Evolutionary conservation across 306 rosid genomes (phyloP).

Genomic region (Luffa acutangula): DNA sequence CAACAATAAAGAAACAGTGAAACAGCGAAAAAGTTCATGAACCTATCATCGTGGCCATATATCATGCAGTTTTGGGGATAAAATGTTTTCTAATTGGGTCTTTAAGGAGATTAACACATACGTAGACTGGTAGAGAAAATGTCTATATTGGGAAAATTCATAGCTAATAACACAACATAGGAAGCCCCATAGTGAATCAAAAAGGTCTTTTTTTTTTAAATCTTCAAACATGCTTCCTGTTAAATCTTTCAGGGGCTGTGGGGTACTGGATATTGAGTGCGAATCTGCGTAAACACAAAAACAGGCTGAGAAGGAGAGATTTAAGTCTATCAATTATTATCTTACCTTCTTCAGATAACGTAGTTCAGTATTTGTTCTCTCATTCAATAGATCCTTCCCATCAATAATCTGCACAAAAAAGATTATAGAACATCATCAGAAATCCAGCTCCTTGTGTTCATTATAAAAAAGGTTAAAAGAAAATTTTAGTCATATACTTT

Average conservation of each 20-base stretch:
- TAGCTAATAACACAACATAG: not conserved
- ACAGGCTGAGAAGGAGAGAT: not conserved
- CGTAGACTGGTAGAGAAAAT: not conserved
- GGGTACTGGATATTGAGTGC: not conserved
- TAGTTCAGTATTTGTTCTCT: constrained; percentile 86
- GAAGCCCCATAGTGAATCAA: not conserved
- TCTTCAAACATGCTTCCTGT: not conserved
- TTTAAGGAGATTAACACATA: not conserved
- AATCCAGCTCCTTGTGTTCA: not conserved
- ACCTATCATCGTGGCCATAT: not conserved
- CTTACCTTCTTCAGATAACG: constrained; percentile 73
- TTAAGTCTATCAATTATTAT: not conserved
- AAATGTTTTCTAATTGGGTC: not conserved
- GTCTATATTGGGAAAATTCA: not conserved
- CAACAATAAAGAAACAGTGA: not conserved
- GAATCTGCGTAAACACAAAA: not conserved
- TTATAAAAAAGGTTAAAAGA: not conserved
- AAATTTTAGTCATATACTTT: no score
- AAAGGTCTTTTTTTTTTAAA: not conserved
- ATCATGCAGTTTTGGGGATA: not conserved
- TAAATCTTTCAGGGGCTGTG: not conserved
- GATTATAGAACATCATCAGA: not conserved
- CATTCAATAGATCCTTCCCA: constrained; percentile 73
- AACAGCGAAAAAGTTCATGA: not conserved
- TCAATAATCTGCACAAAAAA: constrained; percentile 50